phyloP scores from a whole-genome alignment of 225 moss, liverwort and hornwort genomes.

The Sphagnum tenellum region DNA sequence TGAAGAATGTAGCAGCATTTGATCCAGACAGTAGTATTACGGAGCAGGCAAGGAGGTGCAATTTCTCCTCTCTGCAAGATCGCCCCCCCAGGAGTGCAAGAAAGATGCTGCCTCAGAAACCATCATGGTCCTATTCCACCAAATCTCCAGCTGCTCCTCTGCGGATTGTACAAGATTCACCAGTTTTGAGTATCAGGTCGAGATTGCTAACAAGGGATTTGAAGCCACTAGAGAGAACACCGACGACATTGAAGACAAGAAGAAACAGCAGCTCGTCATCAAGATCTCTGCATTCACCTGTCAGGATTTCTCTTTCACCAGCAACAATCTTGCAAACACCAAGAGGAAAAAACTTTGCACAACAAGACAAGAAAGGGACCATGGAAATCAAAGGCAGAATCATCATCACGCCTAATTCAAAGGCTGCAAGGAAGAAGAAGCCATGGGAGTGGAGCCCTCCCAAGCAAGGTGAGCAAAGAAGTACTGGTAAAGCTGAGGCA shows the following conservation, averaged over 20 bases:
- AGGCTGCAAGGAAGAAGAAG: slow-evolving; percentile 9
- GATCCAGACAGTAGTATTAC: too few relatives aligned
- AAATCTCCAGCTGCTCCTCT: slow-evolving; percentile 17
- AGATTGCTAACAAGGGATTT: slow-evolving; percentile 24
- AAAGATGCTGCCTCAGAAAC: slow-evolving; percentile 16
- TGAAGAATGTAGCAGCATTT: too few relatives aligned
- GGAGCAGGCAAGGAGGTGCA: too few relatives aligned
- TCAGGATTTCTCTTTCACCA: slow-evolving; percentile 29
- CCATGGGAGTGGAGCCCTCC: slow-evolving; percentile 12
- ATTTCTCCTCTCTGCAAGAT: too few relatives aligned
- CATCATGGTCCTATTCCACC: slow-evolving; percentile 35
- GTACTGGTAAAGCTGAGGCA: slow-evolving; percentile 6
- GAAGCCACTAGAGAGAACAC: slow-evolving; percentile 36
- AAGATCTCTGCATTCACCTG: slow-evolving; percentile 10
- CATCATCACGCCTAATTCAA: neutral
- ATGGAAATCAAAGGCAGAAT: slow-evolving; percentile 2
- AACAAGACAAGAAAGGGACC: slow-evolving; percentile 15
- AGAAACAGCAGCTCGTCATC: slow-evolving; percentile 17
- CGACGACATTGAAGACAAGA: slow-evolving; percentile 20
- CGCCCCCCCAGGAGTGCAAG: too few relatives aligned
- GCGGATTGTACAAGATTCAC: slow-evolving; percentile 17
- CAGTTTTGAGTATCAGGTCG: slow-evolving; percentile 11
- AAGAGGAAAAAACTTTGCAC: slow-evolving; percentile 15
- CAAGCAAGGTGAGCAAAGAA: neutral
- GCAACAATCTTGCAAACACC: neutral